Evolutionary conservation across 345 rosid genomes (phyloP).

Genomic region (Durio zibethinus): DNA sequence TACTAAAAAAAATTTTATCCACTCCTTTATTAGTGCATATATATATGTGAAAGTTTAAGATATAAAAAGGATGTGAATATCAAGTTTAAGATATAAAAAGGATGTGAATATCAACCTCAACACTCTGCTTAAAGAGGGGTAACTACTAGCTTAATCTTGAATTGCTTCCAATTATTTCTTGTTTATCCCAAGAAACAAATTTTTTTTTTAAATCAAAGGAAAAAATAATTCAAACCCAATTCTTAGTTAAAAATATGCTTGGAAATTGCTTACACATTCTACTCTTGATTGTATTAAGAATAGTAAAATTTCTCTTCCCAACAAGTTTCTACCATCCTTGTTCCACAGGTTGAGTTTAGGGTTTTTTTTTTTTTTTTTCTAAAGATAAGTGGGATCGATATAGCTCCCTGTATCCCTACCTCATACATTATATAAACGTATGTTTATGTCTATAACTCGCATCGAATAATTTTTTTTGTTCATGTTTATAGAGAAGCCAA

Average conservation of each 20-base stretch:
- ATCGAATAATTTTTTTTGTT: neutral
- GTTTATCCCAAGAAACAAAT: neutral
- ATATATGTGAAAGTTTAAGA: no score
- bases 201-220: no score
- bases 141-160: neutral
- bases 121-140: no score
- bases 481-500: neutral
- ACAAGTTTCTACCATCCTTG: neutral
- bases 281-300: neutral
- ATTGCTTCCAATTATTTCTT: neutral
- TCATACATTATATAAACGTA: neutral
- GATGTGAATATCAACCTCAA: no score
- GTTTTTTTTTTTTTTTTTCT: neutral
- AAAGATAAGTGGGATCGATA: neutral
- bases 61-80: no score
- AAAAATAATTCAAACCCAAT: neutral
- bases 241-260: neutral
- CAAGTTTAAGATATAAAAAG: no score
- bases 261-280: neutral
- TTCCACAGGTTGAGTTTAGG: neutral
- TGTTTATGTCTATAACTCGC: neutral
- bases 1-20: no score
- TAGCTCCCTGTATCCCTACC: neutral
- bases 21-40: no score
- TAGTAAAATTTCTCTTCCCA: neutral